Percentiles rank a stretch among this genome's conserved stretches.
Evolutionary conservation across 2,329 filamentous ascomycete genomes (phyloP).

Genomic region (Acrodontium crateriforme): DNA sequence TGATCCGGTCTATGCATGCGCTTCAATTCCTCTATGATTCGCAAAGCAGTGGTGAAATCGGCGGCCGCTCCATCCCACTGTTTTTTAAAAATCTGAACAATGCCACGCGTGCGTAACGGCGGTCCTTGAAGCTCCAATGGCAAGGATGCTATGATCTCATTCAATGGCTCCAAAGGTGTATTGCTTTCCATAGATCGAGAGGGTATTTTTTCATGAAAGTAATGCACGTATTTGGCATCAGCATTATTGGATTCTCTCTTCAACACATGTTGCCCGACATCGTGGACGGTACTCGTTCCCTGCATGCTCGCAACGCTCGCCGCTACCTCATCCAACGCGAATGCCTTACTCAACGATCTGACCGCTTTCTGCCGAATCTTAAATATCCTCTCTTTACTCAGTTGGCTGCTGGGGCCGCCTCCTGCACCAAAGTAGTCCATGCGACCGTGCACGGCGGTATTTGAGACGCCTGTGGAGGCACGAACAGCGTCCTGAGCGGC

Average conservation of each 20-base stretch:
- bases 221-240: slow-evolving; percentile 79
- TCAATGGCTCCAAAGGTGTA: slow-evolving; percentile 52
- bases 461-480: slow-evolving; percentile 59
- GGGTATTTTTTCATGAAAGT: slow-evolving; percentile 83
- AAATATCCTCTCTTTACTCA: slow-evolving; percentile 64
- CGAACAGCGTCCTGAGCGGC: slow-evolving; percentile 65
- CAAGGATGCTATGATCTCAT: slow-evolving; percentile 51
- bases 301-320: slow-evolving; percentile 77
- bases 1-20: slow-evolving; percentile 32
- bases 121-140: slow-evolving; percentile 53
- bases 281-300: slow-evolving; percentile 60
- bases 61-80: slow-evolving; percentile 55
- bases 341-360: slow-evolving; percentile 62
- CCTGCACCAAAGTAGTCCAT: slow-evolving; percentile 34
- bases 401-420: slow-evolving; percentile 41
- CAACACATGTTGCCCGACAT: slow-evolving; percentile 59
- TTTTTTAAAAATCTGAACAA: slow-evolving; percentile 61
- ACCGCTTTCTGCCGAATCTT: slow-evolving; percentile 70
- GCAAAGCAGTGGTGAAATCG: slow-evolving; percentile 57
- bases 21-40: slow-evolving; percentile 32
- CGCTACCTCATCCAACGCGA: slow-evolving; percentile 69
- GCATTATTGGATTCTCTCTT: slow-evolving; percentile 47
- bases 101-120: slow-evolving; percentile 57
- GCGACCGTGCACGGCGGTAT: slow-evolving; percentile 45
- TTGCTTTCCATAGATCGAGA: slow-evolving; percentile 58